Percentiles rank a stretch among this genome's conserved stretches.
Evolutionary conservation across 148 eudicot genomes (phyloP).

Genomic region (Camellia japonica): DNA sequence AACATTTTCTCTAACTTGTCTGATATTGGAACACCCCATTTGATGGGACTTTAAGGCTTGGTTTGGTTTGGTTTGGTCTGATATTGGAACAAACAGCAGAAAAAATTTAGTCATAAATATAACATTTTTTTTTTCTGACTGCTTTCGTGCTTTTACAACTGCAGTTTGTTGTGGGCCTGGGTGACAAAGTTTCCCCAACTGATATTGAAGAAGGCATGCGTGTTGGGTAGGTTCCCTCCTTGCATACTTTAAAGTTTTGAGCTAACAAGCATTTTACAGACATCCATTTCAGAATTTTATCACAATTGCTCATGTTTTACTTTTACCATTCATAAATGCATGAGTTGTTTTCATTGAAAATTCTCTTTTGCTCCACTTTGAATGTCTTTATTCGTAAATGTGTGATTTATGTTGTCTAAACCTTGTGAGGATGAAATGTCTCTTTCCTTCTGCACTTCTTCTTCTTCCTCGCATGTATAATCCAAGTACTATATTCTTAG

Average conservation of each 20-base stretch:
- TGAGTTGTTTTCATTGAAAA: not conserved
- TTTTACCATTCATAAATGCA: not conserved
- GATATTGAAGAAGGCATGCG: constrained; percentile 99
- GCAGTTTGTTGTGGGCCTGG: constrained; percentile 99
- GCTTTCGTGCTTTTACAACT: constrained; percentile 8
- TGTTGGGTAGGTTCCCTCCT: constrained; percentile 67
- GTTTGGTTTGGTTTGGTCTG: not conserved
- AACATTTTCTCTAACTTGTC: not conserved
- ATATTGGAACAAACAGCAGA: not conserved
- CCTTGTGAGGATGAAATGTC: too few relatives aligned
- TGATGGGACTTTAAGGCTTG: too few relatives aligned
- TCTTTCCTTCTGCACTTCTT: too few relatives aligned
- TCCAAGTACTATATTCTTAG: too few relatives aligned
- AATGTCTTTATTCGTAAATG: not conserved
- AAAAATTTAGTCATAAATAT: not conserved
- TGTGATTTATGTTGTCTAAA: not conserved
- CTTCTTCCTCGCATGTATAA: too few relatives aligned
- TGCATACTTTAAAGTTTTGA: not conserved
- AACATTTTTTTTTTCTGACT: constrained; percentile 18
- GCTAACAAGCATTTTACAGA: not conserved
- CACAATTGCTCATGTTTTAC: not conserved
- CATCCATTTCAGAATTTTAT: not conserved
- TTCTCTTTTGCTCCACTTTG: not conserved
- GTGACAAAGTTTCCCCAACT: constrained; percentile 98
- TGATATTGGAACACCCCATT: not conserved